Conservation (phyloP, 2,329 filamentous ascomycete species). For the Xylaria sp. region DNA sequence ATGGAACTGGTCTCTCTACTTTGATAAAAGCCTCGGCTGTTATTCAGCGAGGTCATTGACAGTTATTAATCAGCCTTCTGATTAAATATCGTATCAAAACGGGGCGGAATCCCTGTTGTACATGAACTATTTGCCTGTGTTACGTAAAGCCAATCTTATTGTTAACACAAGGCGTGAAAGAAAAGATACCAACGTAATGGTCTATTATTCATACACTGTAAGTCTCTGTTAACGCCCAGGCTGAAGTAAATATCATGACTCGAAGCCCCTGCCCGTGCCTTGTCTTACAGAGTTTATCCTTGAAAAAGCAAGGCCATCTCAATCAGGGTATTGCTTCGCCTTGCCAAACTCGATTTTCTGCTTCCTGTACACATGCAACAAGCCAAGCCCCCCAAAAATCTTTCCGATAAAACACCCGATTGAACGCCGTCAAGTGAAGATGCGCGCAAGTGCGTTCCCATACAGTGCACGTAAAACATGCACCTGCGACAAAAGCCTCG, state of each 20-base stretch:
- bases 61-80: not conserved
- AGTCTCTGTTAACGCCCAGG: slow-evolving; percentile 23
- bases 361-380: slow-evolving; percentile 47
- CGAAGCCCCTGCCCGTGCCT: slow-evolving; percentile 11
- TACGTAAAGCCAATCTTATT: slow-evolving; percentile 6
- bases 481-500: slow-evolving; percentile 1
- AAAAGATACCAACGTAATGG: slow-evolving; percentile 29
- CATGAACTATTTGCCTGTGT: not conserved
- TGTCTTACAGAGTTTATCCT: slow-evolving; percentile 22
- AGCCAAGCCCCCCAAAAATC: slow-evolving; percentile 40
- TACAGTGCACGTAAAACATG: slow-evolving; percentile 34
- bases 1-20: not conserved
- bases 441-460: slow-evolving; percentile 26
- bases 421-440: slow-evolving; percentile 35
- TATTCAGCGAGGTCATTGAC: no score
- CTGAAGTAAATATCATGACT: slow-evolving; percentile 23
- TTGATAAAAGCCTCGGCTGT: not conserved
- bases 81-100: slow-evolving; percentile 8
- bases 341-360: slow-evolving; percentile 38
- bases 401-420: slow-evolving; percentile 30
- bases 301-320: slow-evolving; percentile 29
- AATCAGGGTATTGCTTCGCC: slow-evolving; percentile 44
- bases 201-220: slow-evolving; percentile 38
- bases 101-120: slow-evolving; percentile 15
- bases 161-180: slow-evolving; percentile 25